Conservation (phyloP, 2,329 filamentous ascomycete genomes). For the Fulvia fulva region DNA sequence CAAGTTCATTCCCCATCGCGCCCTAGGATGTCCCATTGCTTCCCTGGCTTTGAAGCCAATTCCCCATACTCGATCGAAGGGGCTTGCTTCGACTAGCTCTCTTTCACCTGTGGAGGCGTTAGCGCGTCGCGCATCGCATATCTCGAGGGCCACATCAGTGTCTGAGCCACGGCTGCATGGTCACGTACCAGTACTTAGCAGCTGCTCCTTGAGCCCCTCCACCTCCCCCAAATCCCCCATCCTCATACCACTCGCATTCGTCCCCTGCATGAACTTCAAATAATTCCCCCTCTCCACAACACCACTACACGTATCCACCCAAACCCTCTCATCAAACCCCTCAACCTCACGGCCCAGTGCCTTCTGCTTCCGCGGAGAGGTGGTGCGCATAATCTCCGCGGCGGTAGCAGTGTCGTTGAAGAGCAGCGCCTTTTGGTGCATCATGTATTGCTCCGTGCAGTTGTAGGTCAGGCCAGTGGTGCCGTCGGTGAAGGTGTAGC, state of each 20-base stretch:
- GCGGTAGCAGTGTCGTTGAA: conserved; percentile 11
- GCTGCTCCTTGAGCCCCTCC: conserved; percentile 1
- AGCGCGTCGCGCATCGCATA: too few species aligned
- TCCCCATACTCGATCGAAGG: conserved; percentile 18
- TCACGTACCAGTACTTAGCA: conserved; percentile 18
- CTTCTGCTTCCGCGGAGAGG: conserved; percentile 10
- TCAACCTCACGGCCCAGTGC: conserved; percentile 6
- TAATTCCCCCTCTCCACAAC: conserved; percentile 14
- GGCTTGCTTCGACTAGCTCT: conserved; percentile 17
- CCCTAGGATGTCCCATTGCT: not conserved
- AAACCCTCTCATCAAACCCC: conserved; percentile 7
- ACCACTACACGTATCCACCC: too few species aligned
- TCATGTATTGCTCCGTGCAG: conserved; percentile 22
- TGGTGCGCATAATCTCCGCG: conserved; percentile 2
- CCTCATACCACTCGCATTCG: conserved; percentile 1
- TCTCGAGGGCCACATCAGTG: too few species aligned
- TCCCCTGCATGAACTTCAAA: conserved; percentile 15
- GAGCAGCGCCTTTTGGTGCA: conserved; percentile 19
- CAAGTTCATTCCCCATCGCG: conserved; percentile 10
- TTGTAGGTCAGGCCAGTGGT: conserved; percentile 6
- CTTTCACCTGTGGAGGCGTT: conserved; percentile 5
- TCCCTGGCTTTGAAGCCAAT: conserved; percentile 14
- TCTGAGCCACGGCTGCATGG: too few species aligned
- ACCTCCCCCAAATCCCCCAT: too few species aligned
- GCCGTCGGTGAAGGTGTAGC: conserved; percentile 12